phyloP scores from a whole-genome alignment of 768 basidiomycete genomes.

The Steccherinum ochraceum region DNA sequence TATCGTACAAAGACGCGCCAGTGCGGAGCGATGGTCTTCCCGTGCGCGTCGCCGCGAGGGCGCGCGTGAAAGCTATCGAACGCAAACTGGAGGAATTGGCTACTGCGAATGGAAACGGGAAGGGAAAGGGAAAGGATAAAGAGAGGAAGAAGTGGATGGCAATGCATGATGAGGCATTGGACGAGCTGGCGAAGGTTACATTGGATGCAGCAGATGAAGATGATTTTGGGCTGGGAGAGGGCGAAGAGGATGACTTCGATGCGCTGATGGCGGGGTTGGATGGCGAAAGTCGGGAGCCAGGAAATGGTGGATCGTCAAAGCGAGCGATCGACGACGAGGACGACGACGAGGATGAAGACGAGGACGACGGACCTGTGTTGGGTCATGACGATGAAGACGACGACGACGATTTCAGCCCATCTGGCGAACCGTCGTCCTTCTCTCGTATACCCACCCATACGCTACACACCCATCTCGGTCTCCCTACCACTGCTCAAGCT shows the following conservation, averaged over 20 bases:
- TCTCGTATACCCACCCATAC: conserved; percentile 24
- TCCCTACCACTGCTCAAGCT: conserved; percentile 18
- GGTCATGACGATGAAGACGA: conserved; percentile 1
- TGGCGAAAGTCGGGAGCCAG: conserved; percentile 9
- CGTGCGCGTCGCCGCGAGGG: conserved; percentile 15
- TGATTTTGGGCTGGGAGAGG: conserved; percentile 12
- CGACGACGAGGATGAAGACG: conserved; percentile 7
- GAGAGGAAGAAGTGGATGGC: conserved; percentile 16
- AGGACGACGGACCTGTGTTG: not conserved
- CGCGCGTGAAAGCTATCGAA: conserved; percentile 19
- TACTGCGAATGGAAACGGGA: conserved; percentile 9
- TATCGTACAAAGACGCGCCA: conserved; percentile 20
- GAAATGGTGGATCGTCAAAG: not conserved
- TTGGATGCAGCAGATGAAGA: conserved; percentile 13
- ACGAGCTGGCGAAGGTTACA: conserved; percentile 17
- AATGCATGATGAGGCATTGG: conserved; percentile 17
- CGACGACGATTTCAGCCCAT: not conserved
- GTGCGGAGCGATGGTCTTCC: conserved; percentile 23
- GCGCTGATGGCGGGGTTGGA: conserved; percentile 19
- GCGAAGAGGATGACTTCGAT: conserved; percentile 22
- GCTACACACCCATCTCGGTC: conserved; percentile 20
- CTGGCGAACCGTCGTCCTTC: conserved; percentile 22
- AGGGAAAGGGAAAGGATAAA: conserved; percentile 14
- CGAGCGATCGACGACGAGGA: conserved; percentile 4
- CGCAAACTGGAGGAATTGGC: conserved; percentile 14